Base-by-base conservation (phyloP, 352 stramenopile genomes). In the Phytopythium ostracodes region DNA sequence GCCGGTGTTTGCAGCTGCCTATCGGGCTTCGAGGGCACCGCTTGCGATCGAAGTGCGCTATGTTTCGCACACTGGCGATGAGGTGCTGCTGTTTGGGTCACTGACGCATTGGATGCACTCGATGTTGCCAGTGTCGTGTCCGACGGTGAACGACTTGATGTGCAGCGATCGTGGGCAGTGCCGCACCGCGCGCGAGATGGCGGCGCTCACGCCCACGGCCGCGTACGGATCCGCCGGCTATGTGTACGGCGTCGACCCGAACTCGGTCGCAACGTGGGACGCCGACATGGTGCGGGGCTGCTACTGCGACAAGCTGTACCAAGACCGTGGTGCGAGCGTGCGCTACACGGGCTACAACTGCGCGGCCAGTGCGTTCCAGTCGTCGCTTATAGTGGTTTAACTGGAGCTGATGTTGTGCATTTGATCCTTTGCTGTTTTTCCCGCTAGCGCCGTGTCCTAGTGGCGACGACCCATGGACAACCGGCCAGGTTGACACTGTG, bases 381-480 rank as follows among this genome's bases (percentile, higher is more conserved):
- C 42, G 38, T 44, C 2, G 2, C 12, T 3, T 8, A 25, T 15
- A 6, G 18, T 11, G 2, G 6, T 22, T 47, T 46, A 7, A 46
- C 40, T 24, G 2, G 40, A 46, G 31, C 36, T 27, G 44, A 29
- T 15, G 1, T 17, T n/a, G 6, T 9, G 1, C 5, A 20, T 51
- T 14, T 20, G n/a, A 20, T 20, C 2, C 20, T 4, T 9, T 60
- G n/a, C 10, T 50, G 40, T 6, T 65, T 29, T 25, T 35, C 25
- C 8, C 20, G 24, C 42, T 53, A 90, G 81, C 73, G 31, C 79
- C 83, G 5, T 97, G 91, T 52, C 86, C 88, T 2, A 76, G 68
- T 38, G 91, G 91, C 11, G 91, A 98, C 61, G 91, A 98, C 60
- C 89, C 91, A 11, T 91, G 89, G 73, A 97, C 87, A 1, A 67